A percentile compares a stretch with the other conserved stretches of the same genome.
phyloP scores from a whole-genome alignment of 805 yeast genomes.

The Yamadazyma sp. region DNA sequence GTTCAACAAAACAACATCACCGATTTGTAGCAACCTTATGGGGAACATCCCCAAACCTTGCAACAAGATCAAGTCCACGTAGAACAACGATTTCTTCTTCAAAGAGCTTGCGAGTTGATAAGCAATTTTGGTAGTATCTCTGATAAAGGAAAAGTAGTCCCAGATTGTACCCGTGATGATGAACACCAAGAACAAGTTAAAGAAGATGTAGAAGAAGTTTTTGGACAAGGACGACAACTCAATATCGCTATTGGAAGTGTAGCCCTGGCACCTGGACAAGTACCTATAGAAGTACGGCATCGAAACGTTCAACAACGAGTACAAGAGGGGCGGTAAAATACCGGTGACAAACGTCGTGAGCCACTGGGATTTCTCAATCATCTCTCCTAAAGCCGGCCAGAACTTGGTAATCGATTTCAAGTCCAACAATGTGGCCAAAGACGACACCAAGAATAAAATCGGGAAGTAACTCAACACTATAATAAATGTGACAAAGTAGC shows the following conservation, averaged over 20 bases:
- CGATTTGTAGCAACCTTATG: slow-evolving; percentile 53
- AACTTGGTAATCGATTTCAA: slow-evolving; percentile 53
- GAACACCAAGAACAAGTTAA: slow-evolving; percentile 60
- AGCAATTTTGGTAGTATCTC: slow-evolving; percentile 61
- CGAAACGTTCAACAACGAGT: slow-evolving; percentile 51
- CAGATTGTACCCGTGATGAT: slow-evolving; percentile 62
- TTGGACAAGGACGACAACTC: slow-evolving; percentile 57
- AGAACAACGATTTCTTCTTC: slow-evolving; percentile 52
- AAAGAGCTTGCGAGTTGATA: slow-evolving; percentile 54
- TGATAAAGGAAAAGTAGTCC: slow-evolving; percentile 55
- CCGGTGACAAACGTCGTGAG: slow-evolving; percentile 58
- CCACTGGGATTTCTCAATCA: slow-evolving; percentile 50
- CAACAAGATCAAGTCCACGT: slow-evolving; percentile 60
- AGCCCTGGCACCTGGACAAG: slow-evolving; percentile 52
- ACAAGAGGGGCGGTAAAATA: slow-evolving; percentile 59
- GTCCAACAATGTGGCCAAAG: slow-evolving; percentile 56
- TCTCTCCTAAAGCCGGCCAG: slow-evolving; percentile 60
- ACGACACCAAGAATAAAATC: slow-evolving; percentile 54
- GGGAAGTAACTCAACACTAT: slow-evolving; percentile 51
- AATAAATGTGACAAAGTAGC: slow-evolving; percentile 41
- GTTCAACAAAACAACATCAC: slow-evolving; percentile 51
- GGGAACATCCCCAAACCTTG: slow-evolving; percentile 72
- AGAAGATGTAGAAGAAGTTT: slow-evolving; percentile 59
- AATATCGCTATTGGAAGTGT: slow-evolving; percentile 56
- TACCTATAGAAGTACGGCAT: slow-evolving; percentile 57